Percentiles rank a stretch among this genome's conserved stretches.
Evolutionary conservation across 2,329 filamentous ascomycete genomes (phyloP).

Genomic region (Talaromyces rugulosus): DNA sequence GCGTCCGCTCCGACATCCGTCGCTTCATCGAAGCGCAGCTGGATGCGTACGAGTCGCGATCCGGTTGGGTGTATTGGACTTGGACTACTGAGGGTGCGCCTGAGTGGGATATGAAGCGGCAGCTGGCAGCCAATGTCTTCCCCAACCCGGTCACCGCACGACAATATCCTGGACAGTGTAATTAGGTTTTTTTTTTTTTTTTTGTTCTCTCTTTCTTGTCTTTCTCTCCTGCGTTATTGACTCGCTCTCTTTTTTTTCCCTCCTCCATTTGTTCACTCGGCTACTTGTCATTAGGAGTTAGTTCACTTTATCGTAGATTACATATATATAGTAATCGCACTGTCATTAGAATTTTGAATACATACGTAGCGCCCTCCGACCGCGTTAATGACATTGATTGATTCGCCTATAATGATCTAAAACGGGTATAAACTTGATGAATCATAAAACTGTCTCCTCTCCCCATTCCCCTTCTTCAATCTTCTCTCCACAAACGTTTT

Average conservation of each 20-base stretch:
- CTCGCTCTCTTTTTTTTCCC: not conserved
- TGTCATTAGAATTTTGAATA: not conserved
- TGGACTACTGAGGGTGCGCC: constrained; percentile 48
- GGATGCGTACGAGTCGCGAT: constrained; percentile 40
- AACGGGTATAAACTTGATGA: not conserved
- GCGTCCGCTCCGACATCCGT: constrained; percentile 34
- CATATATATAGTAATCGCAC: not conserved
- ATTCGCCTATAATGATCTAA: not conserved
- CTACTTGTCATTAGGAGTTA: not conserved
- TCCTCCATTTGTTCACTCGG: not conserved
- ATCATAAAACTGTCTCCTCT: not conserved
- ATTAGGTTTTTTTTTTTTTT: not conserved
- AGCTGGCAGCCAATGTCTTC: constrained; percentile 44
- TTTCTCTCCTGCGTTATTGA: not conserved
- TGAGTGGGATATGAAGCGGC: constrained; percentile 46
- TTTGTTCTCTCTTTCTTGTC: not conserved
- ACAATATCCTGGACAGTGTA: constrained; percentile 30
- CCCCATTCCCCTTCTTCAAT: too few species aligned
- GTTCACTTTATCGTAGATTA: not conserved
- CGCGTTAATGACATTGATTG: not conserved
- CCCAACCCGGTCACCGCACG: constrained; percentile 38
- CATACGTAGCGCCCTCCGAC: not conserved
- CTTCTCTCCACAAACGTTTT: too few species aligned
- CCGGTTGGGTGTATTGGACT: constrained; percentile 48
- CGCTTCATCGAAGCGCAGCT: constrained; percentile 46